These are phyloP conservation scores for Phytophthora sojae DNA, from an alignment of 352 stramenopile genomes.

Conservation along the genomic window DNA sequence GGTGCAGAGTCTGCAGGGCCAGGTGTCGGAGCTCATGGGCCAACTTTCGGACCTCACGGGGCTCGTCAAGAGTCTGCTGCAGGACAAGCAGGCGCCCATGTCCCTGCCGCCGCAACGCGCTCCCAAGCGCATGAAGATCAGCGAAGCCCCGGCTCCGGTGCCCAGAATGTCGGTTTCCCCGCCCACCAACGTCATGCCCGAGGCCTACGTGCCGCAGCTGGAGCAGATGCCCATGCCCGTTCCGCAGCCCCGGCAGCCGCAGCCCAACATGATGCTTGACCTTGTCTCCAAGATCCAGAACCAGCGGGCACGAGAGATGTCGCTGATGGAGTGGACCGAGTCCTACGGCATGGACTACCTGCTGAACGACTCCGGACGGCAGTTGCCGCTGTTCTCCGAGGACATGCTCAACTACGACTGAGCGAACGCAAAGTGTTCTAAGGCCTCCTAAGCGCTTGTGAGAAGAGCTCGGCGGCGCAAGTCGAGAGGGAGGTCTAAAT, in stretches of 20 bases:
- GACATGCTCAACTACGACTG: constrained; percentile 68
- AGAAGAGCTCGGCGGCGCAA: constrained; percentile 2
- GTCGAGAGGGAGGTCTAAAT: constrained; percentile 32
- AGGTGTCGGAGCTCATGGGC: constrained; percentile 82
- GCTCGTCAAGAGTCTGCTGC: constrained; percentile 75
- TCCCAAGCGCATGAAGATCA: constrained; percentile 60
- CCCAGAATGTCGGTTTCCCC: constrained; percentile 25
- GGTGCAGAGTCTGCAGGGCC: constrained; percentile 73
- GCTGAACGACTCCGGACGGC: constrained; percentile 64
- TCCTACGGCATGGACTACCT: constrained; percentile 83
- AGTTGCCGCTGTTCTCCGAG: constrained; percentile 67
- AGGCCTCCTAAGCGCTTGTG: neutral
- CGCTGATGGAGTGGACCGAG: constrained; percentile 83
- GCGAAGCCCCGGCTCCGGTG: constrained; percentile 7
- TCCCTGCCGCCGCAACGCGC: constrained; percentile 25
- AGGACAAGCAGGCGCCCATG: constrained; percentile 52
- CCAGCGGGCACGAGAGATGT: constrained; percentile 64
- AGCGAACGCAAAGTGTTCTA: constrained; percentile 15
- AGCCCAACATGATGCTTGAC: constrained; percentile 46
- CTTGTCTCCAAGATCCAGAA: constrained; percentile 52
- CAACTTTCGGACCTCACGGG: constrained; percentile 78
- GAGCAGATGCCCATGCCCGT: constrained; percentile 27
- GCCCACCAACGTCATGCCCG: constrained; percentile 24
- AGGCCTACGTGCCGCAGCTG: constrained; percentile 30
- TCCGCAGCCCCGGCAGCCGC: constrained; percentile 26